Conservation (phyloP, 1,284 basidiomycete genomes). For the Farysia itapuensis region DNA sequence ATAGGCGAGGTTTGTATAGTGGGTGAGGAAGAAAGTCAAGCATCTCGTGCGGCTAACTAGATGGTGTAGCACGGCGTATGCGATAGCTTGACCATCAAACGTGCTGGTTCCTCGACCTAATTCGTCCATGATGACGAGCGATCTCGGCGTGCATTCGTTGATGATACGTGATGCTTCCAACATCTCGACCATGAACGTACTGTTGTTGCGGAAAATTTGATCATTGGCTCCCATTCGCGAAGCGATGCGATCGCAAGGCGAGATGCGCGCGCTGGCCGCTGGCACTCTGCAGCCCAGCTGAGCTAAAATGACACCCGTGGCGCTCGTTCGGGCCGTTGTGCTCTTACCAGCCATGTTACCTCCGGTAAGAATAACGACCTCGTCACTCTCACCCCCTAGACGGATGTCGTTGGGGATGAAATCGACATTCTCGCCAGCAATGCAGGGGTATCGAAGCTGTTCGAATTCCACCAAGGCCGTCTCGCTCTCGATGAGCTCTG, state of each 20-base stretch:
- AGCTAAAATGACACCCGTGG: slow-evolving; percentile 90
- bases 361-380: slow-evolving; percentile 87
- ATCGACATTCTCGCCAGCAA: slow-evolving; percentile 62
- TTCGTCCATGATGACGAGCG: slow-evolving; percentile 60
- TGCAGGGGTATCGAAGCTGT: slow-evolving; percentile 78
- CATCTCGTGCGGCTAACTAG: slow-evolving; percentile 55
- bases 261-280: slow-evolving; percentile 76
- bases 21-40: slow-evolving; percentile 58
- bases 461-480: slow-evolving; percentile 77
- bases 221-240: slow-evolving; percentile 89
- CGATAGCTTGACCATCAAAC: slow-evolving; percentile 58
- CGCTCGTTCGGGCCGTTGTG: slow-evolving; percentile 86
- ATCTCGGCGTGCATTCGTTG: slow-evolving; percentile 56
- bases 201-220: slow-evolving; percentile 56
- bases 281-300: slow-evolving; percentile 98
- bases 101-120: slow-evolving; percentile 60
- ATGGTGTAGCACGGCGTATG: slow-evolving; percentile 56
- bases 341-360: slow-evolving; percentile 75
- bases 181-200: slow-evolving; percentile 60
- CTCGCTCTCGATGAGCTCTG: slow-evolving; percentile 79
- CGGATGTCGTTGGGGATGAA: slow-evolving; percentile 95
- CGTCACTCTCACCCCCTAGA: slow-evolving; percentile 75
- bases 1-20: slow-evolving; percentile 53
- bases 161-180: slow-evolving; percentile 57
- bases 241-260: slow-evolving; percentile 88